Percentiles rank a stretch among this genome's conserved stretches.
Conservation (phyloP, 345 rosid species). For the Carallia pectinifolia region DNA sequence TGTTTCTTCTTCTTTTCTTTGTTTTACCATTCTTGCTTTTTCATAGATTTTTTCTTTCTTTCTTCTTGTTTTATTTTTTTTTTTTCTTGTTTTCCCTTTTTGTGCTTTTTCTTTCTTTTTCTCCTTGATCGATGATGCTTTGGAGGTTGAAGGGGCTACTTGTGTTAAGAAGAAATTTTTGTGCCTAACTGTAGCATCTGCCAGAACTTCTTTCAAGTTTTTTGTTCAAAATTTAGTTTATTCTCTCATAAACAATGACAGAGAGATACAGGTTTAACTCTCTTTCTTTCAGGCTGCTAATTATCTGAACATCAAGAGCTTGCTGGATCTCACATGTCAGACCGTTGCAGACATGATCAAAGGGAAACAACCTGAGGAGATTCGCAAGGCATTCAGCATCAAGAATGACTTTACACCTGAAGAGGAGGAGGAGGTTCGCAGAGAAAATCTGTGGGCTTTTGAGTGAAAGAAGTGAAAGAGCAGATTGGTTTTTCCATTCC, state of each 20-base stretch:
- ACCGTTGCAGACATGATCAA: conserved; percentile 28
- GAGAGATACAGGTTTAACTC: not conserved
- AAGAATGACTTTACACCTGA: conserved; percentile 25
- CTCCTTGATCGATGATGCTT: too few species aligned
- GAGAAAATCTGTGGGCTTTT: conserved; percentile 33
- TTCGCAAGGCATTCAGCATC: conserved; percentile 22
- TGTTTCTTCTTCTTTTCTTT: too few species aligned
- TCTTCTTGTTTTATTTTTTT: too few species aligned
- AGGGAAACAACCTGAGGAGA: conserved; percentile 21
- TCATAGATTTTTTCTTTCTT: too few species aligned
- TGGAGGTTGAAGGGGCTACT: too few species aligned
- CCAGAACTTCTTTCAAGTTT: too few species aligned
- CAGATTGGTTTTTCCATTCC: not conserved
- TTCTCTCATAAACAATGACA: not conserved
- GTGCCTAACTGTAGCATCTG: too few species aligned
- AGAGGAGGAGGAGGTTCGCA: conserved; percentile 29
- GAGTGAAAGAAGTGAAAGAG: conserved; percentile 5
- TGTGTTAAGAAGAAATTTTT: too few species aligned
- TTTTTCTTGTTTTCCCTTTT: too few species aligned
- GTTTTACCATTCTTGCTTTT: too few species aligned
- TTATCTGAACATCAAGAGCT: conserved; percentile 22
- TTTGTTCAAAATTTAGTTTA: not conserved
- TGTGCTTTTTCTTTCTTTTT: too few species aligned
- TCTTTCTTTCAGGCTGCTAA: conserved; percentile 22
- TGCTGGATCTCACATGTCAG: conserved; percentile 29